Conservation (phyloP, 768 basidiomycete genomes). For the Filobasidium wieringae region DNA sequence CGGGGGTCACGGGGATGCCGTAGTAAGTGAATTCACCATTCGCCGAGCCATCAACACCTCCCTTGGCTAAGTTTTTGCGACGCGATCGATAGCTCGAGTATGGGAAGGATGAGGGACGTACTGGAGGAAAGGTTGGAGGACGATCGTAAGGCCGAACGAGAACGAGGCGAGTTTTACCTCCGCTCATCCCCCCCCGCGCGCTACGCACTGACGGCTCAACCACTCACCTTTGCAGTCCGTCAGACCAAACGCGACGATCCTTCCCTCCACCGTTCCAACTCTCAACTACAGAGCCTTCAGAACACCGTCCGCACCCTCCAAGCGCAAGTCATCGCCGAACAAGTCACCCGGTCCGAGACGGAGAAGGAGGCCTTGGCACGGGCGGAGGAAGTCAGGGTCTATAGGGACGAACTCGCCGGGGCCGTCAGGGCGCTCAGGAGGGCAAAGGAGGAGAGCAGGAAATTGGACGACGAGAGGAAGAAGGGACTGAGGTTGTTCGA, state of each 20-base stretch:
- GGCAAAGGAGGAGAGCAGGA: constrained; percentile 34
- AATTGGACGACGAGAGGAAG: constrained; percentile 33
- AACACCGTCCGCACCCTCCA: constrained; percentile 31
- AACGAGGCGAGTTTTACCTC: neutral
- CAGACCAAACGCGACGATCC: neutral
- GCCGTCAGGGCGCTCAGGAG: constrained; percentile 32
- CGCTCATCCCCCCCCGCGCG: neutral
- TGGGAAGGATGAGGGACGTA: constrained; percentile 11
- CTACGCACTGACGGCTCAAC: neutral
- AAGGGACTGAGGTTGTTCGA: constrained; percentile 29
- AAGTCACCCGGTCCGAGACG: constrained; percentile 28
- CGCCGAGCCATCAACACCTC: no score
- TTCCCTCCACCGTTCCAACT: neutral
- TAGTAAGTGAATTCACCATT: neutral
- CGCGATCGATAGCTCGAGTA: constrained; percentile 7
- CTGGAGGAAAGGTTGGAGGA: constrained; percentile 1
- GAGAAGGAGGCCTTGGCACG: constrained; percentile 19
- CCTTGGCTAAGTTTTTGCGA: neutral
- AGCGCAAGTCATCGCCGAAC: constrained; percentile 35
- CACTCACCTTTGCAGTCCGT: neutral
- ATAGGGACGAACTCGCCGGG: constrained; percentile 29
- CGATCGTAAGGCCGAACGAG: neutral
- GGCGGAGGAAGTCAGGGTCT: constrained; percentile 27
- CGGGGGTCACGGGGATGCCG: constrained; percentile 7
- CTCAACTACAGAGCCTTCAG: constrained; percentile 1